These are phyloP conservation scores for Kappamyces sp. DNA, from an alignment of 192 early-diverging fungal genomes.

Conservation along the genomic window DNA sequence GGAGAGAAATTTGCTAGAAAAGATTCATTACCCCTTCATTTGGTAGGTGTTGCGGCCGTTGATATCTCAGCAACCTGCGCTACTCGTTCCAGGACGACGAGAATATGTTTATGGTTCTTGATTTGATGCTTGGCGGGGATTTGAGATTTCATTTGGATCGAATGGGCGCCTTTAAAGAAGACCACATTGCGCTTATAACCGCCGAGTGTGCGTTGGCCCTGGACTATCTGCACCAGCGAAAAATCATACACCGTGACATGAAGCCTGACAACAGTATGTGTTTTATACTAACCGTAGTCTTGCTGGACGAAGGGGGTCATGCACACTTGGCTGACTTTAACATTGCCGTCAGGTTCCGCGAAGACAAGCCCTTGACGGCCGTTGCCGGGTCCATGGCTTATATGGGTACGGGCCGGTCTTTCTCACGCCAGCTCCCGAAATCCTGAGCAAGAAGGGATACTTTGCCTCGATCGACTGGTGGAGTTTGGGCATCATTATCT, in stretches of 20 bases:
- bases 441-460: constrained; percentile 44
- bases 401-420: constrained; percentile 66
- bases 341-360: constrained; percentile 74
- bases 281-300: constrained; percentile 33
- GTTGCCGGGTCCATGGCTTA: constrained; percentile 87
- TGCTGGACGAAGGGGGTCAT: constrained; percentile 76
- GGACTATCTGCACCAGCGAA: constrained; percentile 71
- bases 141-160: constrained; percentile 79
- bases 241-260: constrained; percentile 86
- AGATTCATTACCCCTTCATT: constrained; percentile 76
- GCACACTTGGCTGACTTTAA: constrained; percentile 94
- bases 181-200: constrained; percentile 75
- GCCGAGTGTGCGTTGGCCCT: constrained; percentile 81
- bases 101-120: constrained; percentile 87
- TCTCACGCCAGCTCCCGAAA: constrained; percentile 39
- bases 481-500: constrained; percentile 74
- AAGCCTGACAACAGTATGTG: constrained; percentile 80
- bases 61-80: constrained; percentile 60
- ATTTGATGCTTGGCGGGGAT: constrained; percentile 94
- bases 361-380: constrained; percentile 64
- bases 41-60: constrained; percentile 33
- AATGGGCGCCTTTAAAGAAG: constrained; percentile 66
- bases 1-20: constrained; percentile 81
- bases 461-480: constrained; percentile 62
- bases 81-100: constrained; percentile 96